Evolutionary conservation across 177 flowering plant species (phyloP).

Genomic region (Vitis hybrid): DNA sequence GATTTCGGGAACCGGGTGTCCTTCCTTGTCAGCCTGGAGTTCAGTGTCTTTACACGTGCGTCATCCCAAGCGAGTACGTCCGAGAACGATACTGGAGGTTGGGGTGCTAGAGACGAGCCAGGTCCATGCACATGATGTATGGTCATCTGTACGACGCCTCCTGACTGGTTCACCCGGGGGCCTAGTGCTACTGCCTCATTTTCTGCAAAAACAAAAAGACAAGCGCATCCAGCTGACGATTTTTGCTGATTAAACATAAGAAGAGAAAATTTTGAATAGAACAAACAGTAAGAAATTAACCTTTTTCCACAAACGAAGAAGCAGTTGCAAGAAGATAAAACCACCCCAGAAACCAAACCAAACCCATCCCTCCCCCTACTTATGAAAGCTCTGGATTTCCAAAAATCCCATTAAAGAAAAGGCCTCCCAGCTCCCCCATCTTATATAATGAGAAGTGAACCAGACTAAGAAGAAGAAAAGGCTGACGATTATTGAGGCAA

Average conservation of each 20-base stretch:
- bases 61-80: conserved; percentile 10
- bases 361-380: conserved; percentile 3
- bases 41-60: conserved; percentile 6
- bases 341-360: background rate
- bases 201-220: conserved; percentile 4
- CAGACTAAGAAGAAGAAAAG: too few species aligned
- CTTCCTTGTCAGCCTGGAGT: background rate
- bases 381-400: background rate
- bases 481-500: too few species aligned
- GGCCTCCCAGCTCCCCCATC: too few species aligned
- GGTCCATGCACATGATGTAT: conserved; percentile 6
- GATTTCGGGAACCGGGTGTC: background rate
- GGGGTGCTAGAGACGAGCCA: background rate
- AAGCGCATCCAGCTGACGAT: too few species aligned
- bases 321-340: conserved; percentile 4
- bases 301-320: conserved; percentile 3
- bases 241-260: too few species aligned
- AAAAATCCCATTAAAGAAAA: too few species aligned
- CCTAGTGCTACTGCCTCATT: background rate
- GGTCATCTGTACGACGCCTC: background rate
- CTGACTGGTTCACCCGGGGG: background rate
- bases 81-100: background rate
- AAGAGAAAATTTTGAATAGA: background rate
- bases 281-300: background rate
- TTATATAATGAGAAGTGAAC: too few species aligned